Evolutionary conservation across 2,329 filamentous ascomycete species (phyloP).

Genomic region (Alternaria rosae): DNA sequence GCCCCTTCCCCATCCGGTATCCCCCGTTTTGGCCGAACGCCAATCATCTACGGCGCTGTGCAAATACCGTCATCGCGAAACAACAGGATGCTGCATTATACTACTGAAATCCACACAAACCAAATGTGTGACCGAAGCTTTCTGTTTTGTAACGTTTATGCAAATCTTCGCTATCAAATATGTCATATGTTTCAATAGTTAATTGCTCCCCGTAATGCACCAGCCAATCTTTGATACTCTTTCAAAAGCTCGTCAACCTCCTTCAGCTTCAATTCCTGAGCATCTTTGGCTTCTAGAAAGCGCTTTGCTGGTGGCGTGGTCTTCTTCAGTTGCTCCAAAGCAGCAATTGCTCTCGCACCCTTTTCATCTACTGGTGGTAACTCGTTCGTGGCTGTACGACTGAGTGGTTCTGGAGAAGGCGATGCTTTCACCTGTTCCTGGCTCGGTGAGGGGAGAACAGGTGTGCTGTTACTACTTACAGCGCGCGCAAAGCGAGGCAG

Average conservation of each 20-base stretch:
- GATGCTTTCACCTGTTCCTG: constrained; percentile 38
- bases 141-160: background rate
- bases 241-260: constrained; percentile 58
- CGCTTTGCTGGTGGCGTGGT: constrained; percentile 56
- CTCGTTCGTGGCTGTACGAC: constrained; percentile 31
- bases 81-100: background rate
- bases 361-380: constrained; percentile 36
- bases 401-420: constrained; percentile 29
- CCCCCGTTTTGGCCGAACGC: constrained; percentile 15
- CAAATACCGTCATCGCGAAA: background rate
- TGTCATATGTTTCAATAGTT: constrained; percentile 33
- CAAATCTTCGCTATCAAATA: background rate
- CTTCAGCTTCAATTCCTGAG: constrained; percentile 55
- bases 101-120: background rate
- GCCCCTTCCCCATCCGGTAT: constrained; percentile 16
- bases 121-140: background rate
- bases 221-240: constrained; percentile 55
- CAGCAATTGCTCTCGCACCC: constrained; percentile 52
- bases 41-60: background rate
- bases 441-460: constrained; percentile 51
- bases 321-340: constrained; percentile 55
- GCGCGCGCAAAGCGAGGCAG: constrained; percentile 77
- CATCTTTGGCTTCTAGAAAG: constrained; percentile 57
- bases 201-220: constrained; percentile 54
- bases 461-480: constrained; percentile 51